Evolutionary conservation across 306 rosid species (phyloP).

Genomic region (Clitoria ternatea): DNA sequence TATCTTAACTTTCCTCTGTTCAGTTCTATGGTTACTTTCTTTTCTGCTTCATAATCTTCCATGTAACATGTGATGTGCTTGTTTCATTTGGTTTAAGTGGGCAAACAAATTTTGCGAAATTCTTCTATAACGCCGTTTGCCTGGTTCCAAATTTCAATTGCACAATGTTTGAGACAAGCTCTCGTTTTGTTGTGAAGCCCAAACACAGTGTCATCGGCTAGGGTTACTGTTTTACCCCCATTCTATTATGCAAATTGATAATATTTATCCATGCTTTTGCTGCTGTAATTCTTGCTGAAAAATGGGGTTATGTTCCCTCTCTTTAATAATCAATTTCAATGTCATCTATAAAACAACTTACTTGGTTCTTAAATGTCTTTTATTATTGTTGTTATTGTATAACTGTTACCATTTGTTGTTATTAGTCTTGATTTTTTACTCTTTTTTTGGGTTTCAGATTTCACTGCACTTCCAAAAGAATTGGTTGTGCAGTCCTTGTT

Average conservation of each 20-base stretch:
- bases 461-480: conserved; percentile 37
- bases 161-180: neutral
- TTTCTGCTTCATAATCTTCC: neutral
- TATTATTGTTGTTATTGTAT: neutral
- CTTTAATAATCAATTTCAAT: neutral
- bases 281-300: neutral
- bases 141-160: neutral
- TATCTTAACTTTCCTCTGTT: too few relatives aligned
- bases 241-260: neutral
- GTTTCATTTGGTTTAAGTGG: neutral
- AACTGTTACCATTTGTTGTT: neutral
- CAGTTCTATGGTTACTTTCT: neutral
- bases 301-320: neutral
- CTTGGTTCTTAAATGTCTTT: neutral
- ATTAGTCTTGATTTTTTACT: neutral
- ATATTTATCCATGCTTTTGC: neutral
- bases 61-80: neutral
- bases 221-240: neutral
- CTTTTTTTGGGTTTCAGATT: conserved; percentile 35
- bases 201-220: neutral
- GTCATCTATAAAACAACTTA: neutral
- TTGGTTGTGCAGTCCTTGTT: conserved; percentile 47
- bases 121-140: neutral
- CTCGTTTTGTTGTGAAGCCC: neutral
- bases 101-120: neutral